Evolutionary conservation across 2,329 filamentous ascomycete species (phyloP).

Genomic region (Ophiostoma perfectum): DNA sequence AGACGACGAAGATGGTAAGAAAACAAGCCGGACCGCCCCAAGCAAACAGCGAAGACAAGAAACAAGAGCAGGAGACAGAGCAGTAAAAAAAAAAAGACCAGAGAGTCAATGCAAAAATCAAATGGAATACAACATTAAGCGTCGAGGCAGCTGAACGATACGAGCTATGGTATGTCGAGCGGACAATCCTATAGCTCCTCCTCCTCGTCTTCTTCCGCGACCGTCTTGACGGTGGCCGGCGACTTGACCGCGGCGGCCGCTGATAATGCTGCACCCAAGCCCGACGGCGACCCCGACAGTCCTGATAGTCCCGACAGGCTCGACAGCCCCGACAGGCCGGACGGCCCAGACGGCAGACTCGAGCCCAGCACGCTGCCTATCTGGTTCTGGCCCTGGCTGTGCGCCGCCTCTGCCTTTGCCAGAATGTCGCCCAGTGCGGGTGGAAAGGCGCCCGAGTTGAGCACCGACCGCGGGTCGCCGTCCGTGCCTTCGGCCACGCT

Average conservation of each 20-base stretch:
- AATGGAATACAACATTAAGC: neutral
- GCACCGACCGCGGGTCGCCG: slow-evolving; percentile 31
- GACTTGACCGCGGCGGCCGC: neutral
- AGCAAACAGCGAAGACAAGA: neutral
- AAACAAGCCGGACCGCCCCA: neutral
- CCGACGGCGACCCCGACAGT: neutral
- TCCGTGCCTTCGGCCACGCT: slow-evolving; percentile 48
- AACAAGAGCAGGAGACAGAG: neutral
- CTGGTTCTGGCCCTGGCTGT: slow-evolving; percentile 24
- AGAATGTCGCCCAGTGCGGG: slow-evolving; percentile 40
- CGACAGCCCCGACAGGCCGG: too few species aligned
- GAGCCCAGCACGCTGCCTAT: slow-evolving; percentile 6
- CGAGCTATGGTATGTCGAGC: neutral
- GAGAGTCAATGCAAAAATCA: neutral
- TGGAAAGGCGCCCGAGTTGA: slow-evolving; percentile 32
- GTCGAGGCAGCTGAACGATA: neutral
- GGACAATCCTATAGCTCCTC: slow-evolving; percentile 22
- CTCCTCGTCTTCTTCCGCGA: slow-evolving; percentile 22
- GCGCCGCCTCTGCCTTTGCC: slow-evolving; percentile 35
- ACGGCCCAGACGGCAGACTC: neutral
- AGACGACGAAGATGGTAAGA: neutral
- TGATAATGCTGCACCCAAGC: slow-evolving; percentile 5
- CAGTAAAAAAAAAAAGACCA: neutral
- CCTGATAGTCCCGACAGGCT: too few species aligned
- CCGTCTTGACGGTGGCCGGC: neutral